phyloP scores from a whole-genome alignment of 164 flowering plant genomes.

The Akebia trifoliata region DNA sequence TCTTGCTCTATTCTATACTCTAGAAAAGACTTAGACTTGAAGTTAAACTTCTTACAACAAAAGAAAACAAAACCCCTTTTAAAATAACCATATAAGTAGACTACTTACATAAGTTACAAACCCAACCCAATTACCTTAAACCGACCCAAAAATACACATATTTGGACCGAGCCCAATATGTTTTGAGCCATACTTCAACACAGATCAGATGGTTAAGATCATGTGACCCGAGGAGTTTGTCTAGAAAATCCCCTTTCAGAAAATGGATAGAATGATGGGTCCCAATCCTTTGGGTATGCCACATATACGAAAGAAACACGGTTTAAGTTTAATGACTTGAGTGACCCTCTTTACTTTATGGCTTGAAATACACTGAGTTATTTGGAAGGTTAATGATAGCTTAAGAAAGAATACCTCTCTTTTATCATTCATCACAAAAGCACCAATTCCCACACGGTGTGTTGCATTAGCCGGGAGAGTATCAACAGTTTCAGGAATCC shows the following conservation, averaged over 20 bases:
- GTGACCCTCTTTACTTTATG: neutral
- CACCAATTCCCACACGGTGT: conserved; percentile 46
- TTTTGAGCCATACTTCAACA: too few species aligned
- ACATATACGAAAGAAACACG: neutral
- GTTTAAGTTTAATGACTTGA: neutral
- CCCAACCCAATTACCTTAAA: too few species aligned
- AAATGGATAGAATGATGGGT: neutral
- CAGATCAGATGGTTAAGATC: neutral
- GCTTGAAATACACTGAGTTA: neutral
- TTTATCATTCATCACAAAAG: conserved; percentile 41
- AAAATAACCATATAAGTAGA: too few species aligned
- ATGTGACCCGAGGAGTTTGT: neutral
- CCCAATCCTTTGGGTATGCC: neutral
- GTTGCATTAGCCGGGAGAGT: conserved; percentile 45
- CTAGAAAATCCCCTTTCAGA: neutral
- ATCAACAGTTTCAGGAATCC: conserved; percentile 39
- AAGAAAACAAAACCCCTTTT: too few species aligned
- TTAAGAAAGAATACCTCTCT: conserved; percentile 34
- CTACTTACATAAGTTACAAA: too few species aligned
- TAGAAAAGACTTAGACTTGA: too few species aligned
- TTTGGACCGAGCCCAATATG: neutral
- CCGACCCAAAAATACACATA: neutral
- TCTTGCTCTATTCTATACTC: too few species aligned
- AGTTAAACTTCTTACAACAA: too few species aligned
- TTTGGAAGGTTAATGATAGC: neutral